These are phyloP conservation scores for Lactarius pseudohatsudake DNA, from an alignment of 768 basidiomycete genomes.

Conservation along the genomic window DNA sequence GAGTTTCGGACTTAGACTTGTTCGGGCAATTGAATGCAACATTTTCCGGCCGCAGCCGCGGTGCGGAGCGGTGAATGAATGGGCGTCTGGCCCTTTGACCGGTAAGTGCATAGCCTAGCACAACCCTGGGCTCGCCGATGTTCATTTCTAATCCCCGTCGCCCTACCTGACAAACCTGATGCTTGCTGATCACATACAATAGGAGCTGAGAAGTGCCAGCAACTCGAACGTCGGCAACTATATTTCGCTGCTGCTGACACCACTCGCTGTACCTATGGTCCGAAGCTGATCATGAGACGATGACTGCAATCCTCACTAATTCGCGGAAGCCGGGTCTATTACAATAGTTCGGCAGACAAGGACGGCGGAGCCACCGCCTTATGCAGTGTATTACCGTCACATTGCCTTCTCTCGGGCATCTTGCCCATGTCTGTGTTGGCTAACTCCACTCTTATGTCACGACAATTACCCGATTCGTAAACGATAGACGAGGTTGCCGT, in stretches of 20 bases:
- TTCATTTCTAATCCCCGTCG: constrained; percentile 1
- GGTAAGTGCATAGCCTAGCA: not conserved
- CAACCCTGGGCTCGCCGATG: not conserved
- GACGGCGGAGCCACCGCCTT: not conserved
- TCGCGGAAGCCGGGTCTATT: not conserved
- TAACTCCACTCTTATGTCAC: not conserved
- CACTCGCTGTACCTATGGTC: not conserved
- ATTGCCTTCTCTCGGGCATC: not conserved
- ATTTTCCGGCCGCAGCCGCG: not conserved
- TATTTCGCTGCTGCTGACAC: not conserved
- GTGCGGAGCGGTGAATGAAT: not conserved
- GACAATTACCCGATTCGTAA: not conserved
- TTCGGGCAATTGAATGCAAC: not conserved
- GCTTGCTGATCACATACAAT: not conserved
- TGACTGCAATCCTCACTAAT: not conserved
- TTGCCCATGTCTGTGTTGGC: too few species aligned
- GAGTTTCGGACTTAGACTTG: not conserved
- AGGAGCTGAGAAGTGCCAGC: not conserved
- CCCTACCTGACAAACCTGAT: not conserved
- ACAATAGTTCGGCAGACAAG: not conserved
- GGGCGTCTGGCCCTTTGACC: not conserved
- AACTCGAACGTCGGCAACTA: not conserved
- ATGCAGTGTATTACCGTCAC: not conserved
- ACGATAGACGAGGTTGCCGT: not conserved
- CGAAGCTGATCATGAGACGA: not conserved